Conservation (phyloP, 164 flowering plant genomes). For the Macadamia tetraphylla region DNA sequence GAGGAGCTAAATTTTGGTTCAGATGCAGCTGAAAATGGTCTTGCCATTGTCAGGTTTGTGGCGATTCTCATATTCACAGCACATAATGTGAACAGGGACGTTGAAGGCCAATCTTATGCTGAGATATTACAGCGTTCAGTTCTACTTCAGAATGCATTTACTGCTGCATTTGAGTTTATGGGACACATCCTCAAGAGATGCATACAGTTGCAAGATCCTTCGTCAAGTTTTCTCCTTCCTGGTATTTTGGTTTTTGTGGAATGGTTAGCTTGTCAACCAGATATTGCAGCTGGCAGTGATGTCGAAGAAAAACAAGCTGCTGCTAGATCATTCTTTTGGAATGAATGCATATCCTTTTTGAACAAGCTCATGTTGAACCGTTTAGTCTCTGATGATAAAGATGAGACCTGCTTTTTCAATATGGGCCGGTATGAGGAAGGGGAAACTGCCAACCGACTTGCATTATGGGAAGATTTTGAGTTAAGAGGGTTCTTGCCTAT, state of each 20-base stretch:
- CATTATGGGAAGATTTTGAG: conserved; percentile 89
- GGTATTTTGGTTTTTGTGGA: conserved; percentile 84
- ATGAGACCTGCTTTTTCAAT: conserved; percentile 62
- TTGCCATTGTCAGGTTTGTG: conserved; percentile 58
- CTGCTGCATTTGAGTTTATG: conserved; percentile 74
- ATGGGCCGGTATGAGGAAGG: conserved; percentile 76
- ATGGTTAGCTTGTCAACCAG: conserved; percentile 85
- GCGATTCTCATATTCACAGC: conserved; percentile 75
- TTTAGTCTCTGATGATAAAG: conserved; percentile 45
- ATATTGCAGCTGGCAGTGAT: conserved; percentile 57
- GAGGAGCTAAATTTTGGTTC: conserved; percentile 68
- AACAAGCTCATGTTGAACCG: conserved; percentile 60
- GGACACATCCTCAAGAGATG: conserved; percentile 67
- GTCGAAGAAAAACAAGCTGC: conserved; percentile 63
- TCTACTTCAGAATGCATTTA: conserved; percentile 73
- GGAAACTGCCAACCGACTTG: conserved; percentile 71
- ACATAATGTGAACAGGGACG: conserved; percentile 63
- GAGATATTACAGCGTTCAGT: conserved; percentile 87
- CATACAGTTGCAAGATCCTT: conserved; percentile 52
- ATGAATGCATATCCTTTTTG: conserved; percentile 50
- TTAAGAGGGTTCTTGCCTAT: conserved; percentile 91
- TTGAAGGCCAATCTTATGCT: conserved; percentile 82
- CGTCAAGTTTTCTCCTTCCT: conserved; percentile 69
- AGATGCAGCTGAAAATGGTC: conserved; percentile 65
- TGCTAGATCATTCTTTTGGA: conserved; percentile 75